Evolutionary conservation across 345 rosid genomes (phyloP).

Genomic region (Ceriops zippeliana): DNA sequence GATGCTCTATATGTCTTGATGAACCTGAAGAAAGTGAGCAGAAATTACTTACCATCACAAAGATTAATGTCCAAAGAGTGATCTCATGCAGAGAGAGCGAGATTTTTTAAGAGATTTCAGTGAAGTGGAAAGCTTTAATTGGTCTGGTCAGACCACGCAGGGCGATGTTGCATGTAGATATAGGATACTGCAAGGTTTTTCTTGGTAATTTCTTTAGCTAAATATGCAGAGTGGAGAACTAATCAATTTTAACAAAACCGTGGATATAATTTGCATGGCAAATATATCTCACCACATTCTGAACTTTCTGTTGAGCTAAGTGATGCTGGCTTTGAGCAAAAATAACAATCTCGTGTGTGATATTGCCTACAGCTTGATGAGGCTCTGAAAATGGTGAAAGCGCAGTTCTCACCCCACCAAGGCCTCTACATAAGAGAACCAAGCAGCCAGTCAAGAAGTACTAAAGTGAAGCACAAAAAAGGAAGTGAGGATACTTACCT

Average conservation of each 20-base stretch:
- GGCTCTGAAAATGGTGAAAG: constrained; percentile 27
- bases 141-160: background rate
- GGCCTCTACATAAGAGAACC: constrained; percentile 32
- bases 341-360: constrained; percentile 63
- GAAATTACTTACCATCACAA: background rate
- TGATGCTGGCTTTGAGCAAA: constrained; percentile 79
- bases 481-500: background rate
- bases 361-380: constrained; percentile 52
- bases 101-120: background rate
- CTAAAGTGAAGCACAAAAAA: constrained; percentile 15
- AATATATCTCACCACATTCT: constrained; percentile 44
- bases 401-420: constrained; percentile 37
- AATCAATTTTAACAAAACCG: background rate
- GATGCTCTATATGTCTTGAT: constrained; percentile 62
- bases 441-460: constrained; percentile 10
- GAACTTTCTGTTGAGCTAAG: constrained; percentile 80
- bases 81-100: too few species aligned
- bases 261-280: background rate
- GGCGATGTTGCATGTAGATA: background rate
- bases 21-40: constrained; percentile 50
- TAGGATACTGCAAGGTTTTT: background rate
- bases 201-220: too few species aligned
- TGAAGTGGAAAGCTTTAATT: background rate
- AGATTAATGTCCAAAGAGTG: background rate
- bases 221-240: too few species aligned